Evolutionary conservation across 257 asterid genomes (phyloP), one percentile per base, ranked within the genome.

Genomic region (Nicotiana attenuata): DNA sequence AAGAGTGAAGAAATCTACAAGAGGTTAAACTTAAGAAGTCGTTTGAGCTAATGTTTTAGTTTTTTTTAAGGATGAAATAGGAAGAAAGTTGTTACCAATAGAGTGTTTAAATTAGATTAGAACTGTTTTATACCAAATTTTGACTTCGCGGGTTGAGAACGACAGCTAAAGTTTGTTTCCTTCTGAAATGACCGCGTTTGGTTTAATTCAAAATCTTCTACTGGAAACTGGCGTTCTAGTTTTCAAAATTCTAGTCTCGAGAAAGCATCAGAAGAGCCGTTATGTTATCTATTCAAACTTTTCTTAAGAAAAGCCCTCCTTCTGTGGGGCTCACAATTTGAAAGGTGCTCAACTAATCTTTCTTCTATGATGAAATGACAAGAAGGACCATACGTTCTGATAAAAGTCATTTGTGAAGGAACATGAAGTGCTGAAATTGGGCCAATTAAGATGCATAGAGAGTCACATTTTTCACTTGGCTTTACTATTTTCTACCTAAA

Each of bases 231-330:
- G 45, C 45, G 45, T 2, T 13, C 16, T 24, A 31, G 20, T 47
- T 47, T 53, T 50, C 81, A 76, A 35, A 10, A 22, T 9, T 35
- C 28, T 4, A n/a, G 50, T 19, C 16, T 28, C 67, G 41, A 60
- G 19, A 28, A 55, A 11, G 17, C 57, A 53, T 53, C 20, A 45
- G 33, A 69, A 77, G 82, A 76, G 89, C 87, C 83, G 85, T 78
- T 84, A 50, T 60, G 76, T 81, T 35, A 84, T 84, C 83, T 77
- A 82, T 86, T 82, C 90, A 84, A 83, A 79, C 89, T 88, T 91
- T 89, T 82, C 35, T 28, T n/a, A 88, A 91, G 89, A 91, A 85
- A 64, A 80, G 2, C 83, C 69, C 31, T 86, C 85, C 80, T 83
- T 84, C 71, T 71, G 84, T 85, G 87, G 91, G 76, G 78, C 84